These are phyloP conservation scores for Colletotrichum sp. DNA, from an alignment of 2,329 filamentous ascomycete genomes.

Conservation along the genomic window DNA sequence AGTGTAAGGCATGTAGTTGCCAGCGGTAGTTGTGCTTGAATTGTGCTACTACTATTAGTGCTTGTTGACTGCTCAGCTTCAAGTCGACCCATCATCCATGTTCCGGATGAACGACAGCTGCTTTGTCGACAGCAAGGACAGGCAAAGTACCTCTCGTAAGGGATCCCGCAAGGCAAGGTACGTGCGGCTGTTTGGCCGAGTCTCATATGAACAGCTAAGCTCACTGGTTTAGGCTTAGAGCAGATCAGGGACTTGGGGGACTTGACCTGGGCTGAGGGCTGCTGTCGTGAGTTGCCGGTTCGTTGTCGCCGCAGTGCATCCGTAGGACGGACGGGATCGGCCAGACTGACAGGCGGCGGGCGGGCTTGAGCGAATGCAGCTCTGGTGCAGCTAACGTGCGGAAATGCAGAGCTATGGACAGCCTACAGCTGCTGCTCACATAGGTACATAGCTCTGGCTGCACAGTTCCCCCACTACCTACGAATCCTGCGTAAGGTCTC, in stretches of 20 bases:
- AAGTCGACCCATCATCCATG: not conserved
- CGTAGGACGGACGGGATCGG: slow-evolving; percentile 2
- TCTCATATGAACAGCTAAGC: not conserved
- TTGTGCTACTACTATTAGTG: not conserved
- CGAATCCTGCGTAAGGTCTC: not conserved
- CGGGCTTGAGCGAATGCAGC: slow-evolving; percentile 1
- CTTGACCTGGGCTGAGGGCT: not conserved
- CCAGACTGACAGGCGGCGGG: slow-evolving; percentile 16
- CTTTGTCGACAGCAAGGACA: not conserved
- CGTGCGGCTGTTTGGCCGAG: not conserved
- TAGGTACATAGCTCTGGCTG: not conserved
- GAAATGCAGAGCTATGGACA: not conserved
- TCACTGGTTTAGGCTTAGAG: not conserved
- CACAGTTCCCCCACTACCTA: not conserved
- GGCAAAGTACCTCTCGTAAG: not conserved
- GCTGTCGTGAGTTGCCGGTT: not conserved
- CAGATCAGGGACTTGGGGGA: not conserved
- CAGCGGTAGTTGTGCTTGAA: not conserved
- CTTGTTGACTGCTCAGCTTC: not conserved
- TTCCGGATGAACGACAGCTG: not conserved
- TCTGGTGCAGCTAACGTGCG: not conserved
- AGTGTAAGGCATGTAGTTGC: not conserved
- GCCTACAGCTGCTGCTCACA: not conserved
- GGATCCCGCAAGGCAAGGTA: not conserved
- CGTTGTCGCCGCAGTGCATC: not conserved